Evolutionary conservation across 2,329 filamentous ascomycete genomes (phyloP), one percentile per base, ranked within the genome.

Genomic region (Colletotrichum limetticola): DNA sequence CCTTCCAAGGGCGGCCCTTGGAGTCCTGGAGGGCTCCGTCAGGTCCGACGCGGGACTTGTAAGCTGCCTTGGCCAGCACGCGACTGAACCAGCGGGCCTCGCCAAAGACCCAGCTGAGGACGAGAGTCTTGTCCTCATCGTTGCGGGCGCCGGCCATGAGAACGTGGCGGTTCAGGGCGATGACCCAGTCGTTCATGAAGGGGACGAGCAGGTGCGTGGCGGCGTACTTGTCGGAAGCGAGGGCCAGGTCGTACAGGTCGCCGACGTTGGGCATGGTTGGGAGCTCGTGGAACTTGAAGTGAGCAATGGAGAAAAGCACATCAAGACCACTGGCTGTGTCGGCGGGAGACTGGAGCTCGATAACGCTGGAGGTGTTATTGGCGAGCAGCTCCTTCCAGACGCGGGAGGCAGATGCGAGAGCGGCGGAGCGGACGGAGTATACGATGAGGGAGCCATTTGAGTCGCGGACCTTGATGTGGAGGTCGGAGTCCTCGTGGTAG

Each of bases 231-330:
- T 72, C 70, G 5, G 70, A 49, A 28, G 70, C 70, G 28, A 72
- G 55, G 53, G 70, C 70, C 12, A 72, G 59, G 30, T 72, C 70
- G 66, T 72, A 72, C 16, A 72, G 70, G 7, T 59, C 66, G 30
- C 68, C 70, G 46, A 72, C 70, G 42, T 56, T 72, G 32, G 70
- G 70, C 30, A 67, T 53, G 42, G 70, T 32, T 19, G 70, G 70
- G n/a, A 72, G 70, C 55, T 72, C 59, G 59, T 72, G 70, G 66
- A 72, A 72, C 55, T 72, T 72, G 70, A 69, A 72, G 59, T 72
- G 70, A 12, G 66, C 66, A 30, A 72, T 64, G n/a, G 70, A 72
- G 46, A 72, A 72, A n/a, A 72, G 66, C 1, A 68, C 59, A 16
- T 72, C 70, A 2, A 72, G 66, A 4, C 70, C 70, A 32, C n/a